A percentile compares a stretch with the other conserved stretches of the same genome.
Evolutionary conservation across 257 asterid species (phyloP).

Genomic region (Cinchona pubescens): DNA sequence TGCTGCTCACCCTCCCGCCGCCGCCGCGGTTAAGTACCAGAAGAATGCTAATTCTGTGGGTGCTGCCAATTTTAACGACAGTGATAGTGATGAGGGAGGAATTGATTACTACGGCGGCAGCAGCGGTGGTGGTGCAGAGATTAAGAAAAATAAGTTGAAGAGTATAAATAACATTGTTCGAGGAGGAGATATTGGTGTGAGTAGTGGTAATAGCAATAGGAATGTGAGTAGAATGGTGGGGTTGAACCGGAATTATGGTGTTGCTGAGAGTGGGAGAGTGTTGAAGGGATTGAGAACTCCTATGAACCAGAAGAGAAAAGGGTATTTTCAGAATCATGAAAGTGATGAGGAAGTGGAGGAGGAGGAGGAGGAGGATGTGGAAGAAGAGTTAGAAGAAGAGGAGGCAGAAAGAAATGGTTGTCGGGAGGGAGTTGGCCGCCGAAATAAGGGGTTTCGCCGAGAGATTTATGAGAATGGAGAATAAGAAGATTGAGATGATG

Average conservation of each 20-base stretch:
- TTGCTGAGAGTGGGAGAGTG: slow-evolving; percentile 18
- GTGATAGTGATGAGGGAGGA: slow-evolving; percentile 48
- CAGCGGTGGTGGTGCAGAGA: slow-evolving; percentile 28
- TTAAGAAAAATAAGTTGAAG: slow-evolving; percentile 43
- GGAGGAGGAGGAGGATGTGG: slow-evolving; percentile 19
- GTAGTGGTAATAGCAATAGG: slow-evolving; percentile 12
- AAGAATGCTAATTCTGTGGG: slow-evolving; percentile 21
- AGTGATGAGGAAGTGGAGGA: slow-evolving; percentile 30
- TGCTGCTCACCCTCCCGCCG: slow-evolving; percentile 52
- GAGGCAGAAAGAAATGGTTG: slow-evolving; percentile 30
- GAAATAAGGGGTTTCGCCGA: slow-evolving; percentile 74
- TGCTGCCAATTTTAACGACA: slow-evolving; percentile 1
- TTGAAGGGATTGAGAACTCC: slow-evolving; percentile 33
- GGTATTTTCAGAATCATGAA: slow-evolving; percentile 30
- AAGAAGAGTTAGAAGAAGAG: slow-evolving; percentile 33
- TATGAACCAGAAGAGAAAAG: slow-evolving; percentile 35
- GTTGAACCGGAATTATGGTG: background rate
- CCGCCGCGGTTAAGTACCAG: slow-evolving; percentile 44
- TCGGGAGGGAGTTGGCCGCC: slow-evolving; percentile 58
- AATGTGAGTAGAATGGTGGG: slow-evolving; percentile 2
- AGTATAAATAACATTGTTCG: slow-evolving; percentile 52
- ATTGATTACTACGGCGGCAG: no score
- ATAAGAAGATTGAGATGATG: slow-evolving; percentile 76
- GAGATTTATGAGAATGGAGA: slow-evolving; percentile 79
- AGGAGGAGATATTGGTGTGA: slow-evolving; percentile 24